phyloP scores from a whole-genome alignment of 495 filamentous ascomycete species.

The Trichocladium uniseriatum region DNA sequence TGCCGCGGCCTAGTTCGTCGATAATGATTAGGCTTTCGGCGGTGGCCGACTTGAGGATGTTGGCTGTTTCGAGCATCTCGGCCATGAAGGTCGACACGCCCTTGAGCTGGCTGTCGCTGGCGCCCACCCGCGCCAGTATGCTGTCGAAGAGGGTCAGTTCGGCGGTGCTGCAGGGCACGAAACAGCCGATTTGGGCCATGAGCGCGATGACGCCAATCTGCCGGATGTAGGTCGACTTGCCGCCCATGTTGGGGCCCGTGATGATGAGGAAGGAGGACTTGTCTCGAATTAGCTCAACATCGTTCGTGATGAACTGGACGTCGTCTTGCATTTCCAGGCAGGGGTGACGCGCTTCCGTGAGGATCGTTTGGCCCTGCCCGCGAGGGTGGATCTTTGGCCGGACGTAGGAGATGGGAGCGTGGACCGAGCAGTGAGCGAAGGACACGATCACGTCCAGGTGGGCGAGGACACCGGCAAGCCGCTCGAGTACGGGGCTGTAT shows the following conservation, averaged over 20 bases:
- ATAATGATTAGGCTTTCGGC: conserved; percentile 94
- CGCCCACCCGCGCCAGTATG: conserved; percentile 92
- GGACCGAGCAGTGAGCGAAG: conserved; percentile 88
- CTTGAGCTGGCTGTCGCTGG: conserved; percentile 92
- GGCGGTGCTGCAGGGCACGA: conserved; percentile 84
- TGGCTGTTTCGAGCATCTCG: conserved; percentile 98
- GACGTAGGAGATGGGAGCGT: conserved; percentile 85
- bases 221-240: conserved; percentile 97
- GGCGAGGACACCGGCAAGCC: conserved; percentile 77
- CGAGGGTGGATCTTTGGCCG: conserved; percentile 87
- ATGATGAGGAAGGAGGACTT: conserved; percentile 90
- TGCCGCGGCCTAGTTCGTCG: conserved; percentile 96
- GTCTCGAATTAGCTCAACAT: conserved; percentile 74
- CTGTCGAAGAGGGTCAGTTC: conserved; percentile 96
- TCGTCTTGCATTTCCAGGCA: conserved; percentile 99
- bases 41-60: conserved; percentile 95
- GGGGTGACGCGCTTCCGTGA: conserved; percentile 90
- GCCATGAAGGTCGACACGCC: conserved; percentile 99
- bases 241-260: conserved; percentile 98
- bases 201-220: conserved; percentile 96
- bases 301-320: conserved; percentile 96
- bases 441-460: conserved; percentile 96
- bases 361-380: conserved; percentile 78
- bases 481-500: conserved; percentile 88
- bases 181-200: conserved; percentile 96